Base-by-base conservation (phyloP, 1,139 yeast genomes). In the Pichia sp. region DNA sequence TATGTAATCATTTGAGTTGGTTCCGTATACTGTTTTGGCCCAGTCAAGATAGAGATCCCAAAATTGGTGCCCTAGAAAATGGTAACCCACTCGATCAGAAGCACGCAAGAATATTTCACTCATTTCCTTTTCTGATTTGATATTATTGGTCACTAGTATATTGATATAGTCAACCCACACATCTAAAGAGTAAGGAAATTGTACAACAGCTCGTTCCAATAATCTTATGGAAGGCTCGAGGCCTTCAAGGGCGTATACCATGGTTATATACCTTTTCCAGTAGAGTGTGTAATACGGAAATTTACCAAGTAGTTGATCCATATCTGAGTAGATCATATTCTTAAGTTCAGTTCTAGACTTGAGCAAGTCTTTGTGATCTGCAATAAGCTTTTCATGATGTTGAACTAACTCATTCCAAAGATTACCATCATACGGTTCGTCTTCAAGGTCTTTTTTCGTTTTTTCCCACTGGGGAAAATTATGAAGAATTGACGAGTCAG, bases 31-130 rank as follows among this genome's bases (percentile, higher is more conserved):
- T 18, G 61, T 57, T 2, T 68, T 61, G 54, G 77, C 80, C 69
- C 77, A 80, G 22, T 73, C 79, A 31, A 85, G 66, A 50, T 75
- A 77, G 54, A 74, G 72, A 64, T 85, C 88, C 93, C 93, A 86
- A 36, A 85, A 64, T 0, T 78, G 71, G 62, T 83, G 85, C 0
- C 87, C 74, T 53, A 79, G 68, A 66, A 83, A 85, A 51, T 84
- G 80, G 44, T 70, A 62, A 0, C 88, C 90, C 46, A 80, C 73
- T 19, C 66, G 56, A 3, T 57, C 53, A 9, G 73, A 60, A 0
- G 80, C 85, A 1, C 64, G 62, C 21, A 65, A 58, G 56, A 80
- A 80, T 37, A 74, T 67, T 0, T 48, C 52, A 41, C 79, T 62
- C n/a, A 79, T 69, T 8, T 66, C 62, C 3, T 66, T 64, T 1